Evolutionary conservation across 129 eudicot species (phyloP).

Genomic region (Deinandra increscens): DNA sequence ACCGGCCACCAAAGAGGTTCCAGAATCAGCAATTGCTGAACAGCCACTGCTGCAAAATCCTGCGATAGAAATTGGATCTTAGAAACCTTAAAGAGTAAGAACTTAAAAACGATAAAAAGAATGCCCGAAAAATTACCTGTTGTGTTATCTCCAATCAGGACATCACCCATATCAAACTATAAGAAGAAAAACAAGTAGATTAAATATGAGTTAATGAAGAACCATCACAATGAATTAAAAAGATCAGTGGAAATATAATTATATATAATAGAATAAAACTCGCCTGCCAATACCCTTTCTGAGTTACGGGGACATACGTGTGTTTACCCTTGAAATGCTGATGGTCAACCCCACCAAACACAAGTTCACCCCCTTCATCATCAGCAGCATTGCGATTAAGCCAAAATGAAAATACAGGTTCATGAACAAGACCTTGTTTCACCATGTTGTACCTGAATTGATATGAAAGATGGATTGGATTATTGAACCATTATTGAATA

Average conservation of each 20-base stretch:
- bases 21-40: constrained; percentile 97
- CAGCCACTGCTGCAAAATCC: constrained; percentile 77
- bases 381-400: constrained; percentile 38
- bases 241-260: background rate
- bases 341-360: constrained; percentile 53
- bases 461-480: background rate
- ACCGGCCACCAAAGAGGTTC: constrained; percentile 93
- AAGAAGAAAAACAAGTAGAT: constrained; percentile 24
- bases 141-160: constrained; percentile 60
- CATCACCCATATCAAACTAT: constrained; percentile 94
- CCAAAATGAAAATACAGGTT: constrained; percentile 51
- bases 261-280: background rate
- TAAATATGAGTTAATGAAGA: background rate
- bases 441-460: constrained; percentile 46
- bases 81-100: constrained; percentile 4
- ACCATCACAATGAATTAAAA: background rate
- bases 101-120: background rate
- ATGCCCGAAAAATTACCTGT: constrained; percentile 52
- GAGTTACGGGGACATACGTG: constrained; percentile 51
- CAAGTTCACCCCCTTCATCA: constrained; percentile 51
- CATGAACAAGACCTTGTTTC: constrained; percentile 42
- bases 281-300: constrained; percentile 98
- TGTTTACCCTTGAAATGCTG: constrained; percentile 50
- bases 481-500: too few species aligned
- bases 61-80: constrained; percentile 32